phyloP scores from a whole-genome alignment of 2,329 filamentous ascomycete genomes.

The Botrytis paeoniae region DNA sequence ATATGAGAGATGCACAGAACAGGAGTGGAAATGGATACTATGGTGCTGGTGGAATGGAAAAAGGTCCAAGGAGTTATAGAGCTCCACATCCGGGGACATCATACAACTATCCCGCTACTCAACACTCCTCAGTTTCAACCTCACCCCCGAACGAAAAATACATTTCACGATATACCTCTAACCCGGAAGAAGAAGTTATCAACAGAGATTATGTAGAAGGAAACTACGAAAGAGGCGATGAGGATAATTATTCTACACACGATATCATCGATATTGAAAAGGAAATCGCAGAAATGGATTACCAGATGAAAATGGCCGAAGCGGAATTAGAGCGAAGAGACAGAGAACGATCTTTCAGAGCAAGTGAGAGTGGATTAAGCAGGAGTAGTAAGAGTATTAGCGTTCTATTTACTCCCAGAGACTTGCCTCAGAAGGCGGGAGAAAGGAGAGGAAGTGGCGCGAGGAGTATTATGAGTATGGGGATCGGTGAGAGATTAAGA shows the following conservation, averaged over 20 bases:
- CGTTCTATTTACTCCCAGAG: neutral
- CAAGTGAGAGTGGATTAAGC: slow-evolving; percentile 9
- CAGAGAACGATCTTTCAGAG: neutral
- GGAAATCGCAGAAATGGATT: slow-evolving; percentile 12
- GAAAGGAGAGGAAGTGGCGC: neutral
- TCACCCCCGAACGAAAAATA: neutral
- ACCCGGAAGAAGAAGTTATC: neutral
- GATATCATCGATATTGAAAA: slow-evolving; percentile 9
- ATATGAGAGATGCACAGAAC: neutral
- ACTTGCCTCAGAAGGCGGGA: neutral
- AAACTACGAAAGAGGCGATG: neutral
- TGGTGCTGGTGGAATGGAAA: neutral
- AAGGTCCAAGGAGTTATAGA: neutral
- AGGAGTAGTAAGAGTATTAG: slow-evolving; percentile 16
- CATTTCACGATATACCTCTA: neutral
- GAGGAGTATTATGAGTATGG: neutral
- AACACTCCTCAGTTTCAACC: neutral
- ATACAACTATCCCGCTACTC: neutral
- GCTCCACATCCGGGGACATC: neutral
- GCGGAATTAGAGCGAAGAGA: neutral
- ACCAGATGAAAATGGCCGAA: neutral
- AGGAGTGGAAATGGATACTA: neutral
- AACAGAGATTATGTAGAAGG: neutral
- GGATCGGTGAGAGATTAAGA: neutral
- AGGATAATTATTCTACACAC: neutral